Conservation (phyloP, 108 stramenopile genomes). For the Schizochytrium sp. region DNA sequence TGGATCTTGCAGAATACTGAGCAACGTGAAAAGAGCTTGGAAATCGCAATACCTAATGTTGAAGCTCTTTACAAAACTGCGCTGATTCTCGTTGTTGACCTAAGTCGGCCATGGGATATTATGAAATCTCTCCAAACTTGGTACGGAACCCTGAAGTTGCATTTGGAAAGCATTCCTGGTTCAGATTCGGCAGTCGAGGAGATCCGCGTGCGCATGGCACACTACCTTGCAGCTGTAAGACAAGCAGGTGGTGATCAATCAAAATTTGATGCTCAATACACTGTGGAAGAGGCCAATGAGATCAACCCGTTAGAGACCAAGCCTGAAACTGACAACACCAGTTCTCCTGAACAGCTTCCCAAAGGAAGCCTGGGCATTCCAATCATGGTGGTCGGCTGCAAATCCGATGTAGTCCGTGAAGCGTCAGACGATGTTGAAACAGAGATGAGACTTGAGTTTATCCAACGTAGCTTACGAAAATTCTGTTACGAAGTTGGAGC, state of each 20-base stretch:
- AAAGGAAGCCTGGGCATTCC: background rate
- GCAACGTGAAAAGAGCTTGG: background rate
- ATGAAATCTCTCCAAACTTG: background rate
- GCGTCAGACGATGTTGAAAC: slow-evolving; percentile 40
- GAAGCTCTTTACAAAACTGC: background rate
- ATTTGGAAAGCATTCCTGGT: background rate
- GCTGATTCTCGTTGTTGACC: background rate
- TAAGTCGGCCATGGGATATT: slow-evolving; percentile 20
- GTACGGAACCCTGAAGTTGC: background rate
- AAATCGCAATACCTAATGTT: background rate
- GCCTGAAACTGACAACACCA: background rate
- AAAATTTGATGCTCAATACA: background rate
- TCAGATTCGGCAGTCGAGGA: too few relatives aligned
- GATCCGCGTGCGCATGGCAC: background rate
- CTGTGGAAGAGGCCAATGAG: background rate
- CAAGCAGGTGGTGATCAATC: slow-evolving; percentile 11
- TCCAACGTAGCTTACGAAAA: background rate
- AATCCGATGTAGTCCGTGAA: slow-evolving; percentile 15
- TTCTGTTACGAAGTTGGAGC: slow-evolving; percentile 38
- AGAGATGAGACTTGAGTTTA: slow-evolving; percentile 52
- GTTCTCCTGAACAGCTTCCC: background rate
- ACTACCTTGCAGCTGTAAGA: slow-evolving; percentile 5
- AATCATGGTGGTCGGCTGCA: background rate
- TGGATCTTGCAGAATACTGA: background rate
- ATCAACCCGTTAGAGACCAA: background rate